Conservation (phyloP, 2,329 filamentous ascomycete species). For the Penicillium sp. region DNA sequence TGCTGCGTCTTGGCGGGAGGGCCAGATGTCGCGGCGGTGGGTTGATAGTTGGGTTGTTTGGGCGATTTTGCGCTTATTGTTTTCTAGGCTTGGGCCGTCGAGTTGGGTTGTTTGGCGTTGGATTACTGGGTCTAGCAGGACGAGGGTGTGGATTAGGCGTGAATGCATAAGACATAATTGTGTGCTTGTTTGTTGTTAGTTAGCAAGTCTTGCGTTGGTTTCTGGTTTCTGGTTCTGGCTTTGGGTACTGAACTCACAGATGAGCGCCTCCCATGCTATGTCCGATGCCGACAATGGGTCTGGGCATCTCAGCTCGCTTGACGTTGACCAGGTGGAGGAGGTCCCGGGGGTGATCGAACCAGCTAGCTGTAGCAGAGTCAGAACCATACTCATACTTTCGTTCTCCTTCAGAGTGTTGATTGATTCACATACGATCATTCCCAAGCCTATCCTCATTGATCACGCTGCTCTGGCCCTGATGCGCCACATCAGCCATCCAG, state of each 20-base stretch:
- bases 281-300: slow-evolving; percentile 77
- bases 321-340: slow-evolving; percentile 79
- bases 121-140: slow-evolving; percentile 84
- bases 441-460: slow-evolving; percentile 73
- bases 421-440: slow-evolving; percentile 70
- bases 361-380: slow-evolving; percentile 58
- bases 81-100: slow-evolving; percentile 23
- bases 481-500: slow-evolving; percentile 86
- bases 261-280: slow-evolving; percentile 84
- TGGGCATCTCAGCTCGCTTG: slow-evolving; percentile 73
- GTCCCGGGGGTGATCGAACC: slow-evolving; percentile 82
- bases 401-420: background rate
- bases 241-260: slow-evolving; percentile 44
- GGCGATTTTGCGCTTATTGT: slow-evolving; percentile 29
- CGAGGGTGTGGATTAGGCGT: slow-evolving; percentile 68
- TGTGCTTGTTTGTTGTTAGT: slow-evolving; percentile 36
- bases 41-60: slow-evolving; percentile 56
- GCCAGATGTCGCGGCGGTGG: slow-evolving; percentile 75
- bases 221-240: background rate
- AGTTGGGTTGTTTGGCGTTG: slow-evolving; percentile 47
- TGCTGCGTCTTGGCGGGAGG: slow-evolving; percentile 65
- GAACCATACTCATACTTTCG: background rate
- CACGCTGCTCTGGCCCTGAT: slow-evolving; percentile 74
- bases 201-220: background rate
- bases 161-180: slow-evolving; percentile 74